Evolutionary conservation across 495 filamentous ascomycete genomes (phyloP).

Genomic region (Pyronema omphalodes): DNA sequence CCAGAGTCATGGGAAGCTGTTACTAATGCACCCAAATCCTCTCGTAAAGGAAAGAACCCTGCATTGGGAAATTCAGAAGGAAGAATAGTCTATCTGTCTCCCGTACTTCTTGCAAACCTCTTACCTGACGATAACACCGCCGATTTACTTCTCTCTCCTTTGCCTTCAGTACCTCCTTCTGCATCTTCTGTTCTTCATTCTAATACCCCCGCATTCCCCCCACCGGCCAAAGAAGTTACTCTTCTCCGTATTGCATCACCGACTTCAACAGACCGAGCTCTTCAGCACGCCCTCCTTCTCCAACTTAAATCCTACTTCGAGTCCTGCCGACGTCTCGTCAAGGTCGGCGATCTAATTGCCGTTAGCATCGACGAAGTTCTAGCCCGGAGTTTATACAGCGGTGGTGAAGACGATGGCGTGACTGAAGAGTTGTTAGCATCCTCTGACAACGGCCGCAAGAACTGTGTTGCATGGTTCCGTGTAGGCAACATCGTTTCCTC

Average conservation of each 20-base stretch:
- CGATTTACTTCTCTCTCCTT: conserved; percentile 43
- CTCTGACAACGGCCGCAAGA: conserved; percentile 25
- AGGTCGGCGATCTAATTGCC: conserved; percentile 68
- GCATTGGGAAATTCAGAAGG: conserved; percentile 33
- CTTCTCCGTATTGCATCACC: conserved; percentile 82
- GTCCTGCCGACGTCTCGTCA: conserved; percentile 54
- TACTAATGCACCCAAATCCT: conserved; percentile 13
- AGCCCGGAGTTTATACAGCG: conserved; percentile 50
- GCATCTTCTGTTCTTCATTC: conserved; percentile 29
- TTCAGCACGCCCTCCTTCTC: conserved; percentile 67
- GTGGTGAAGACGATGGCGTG: conserved; percentile 38
- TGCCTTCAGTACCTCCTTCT: conserved; percentile 29
- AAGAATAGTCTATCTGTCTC: conserved; percentile 59
- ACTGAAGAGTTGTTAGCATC: conserved; percentile 44
- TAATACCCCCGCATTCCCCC: conserved; percentile 45
- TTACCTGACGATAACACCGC: conserved; percentile 8
- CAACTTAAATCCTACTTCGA: conserved; percentile 78
- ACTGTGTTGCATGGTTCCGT: conserved; percentile 75
- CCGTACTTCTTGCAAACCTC: conserved; percentile 69
- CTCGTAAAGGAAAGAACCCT: conserved; percentile 27
- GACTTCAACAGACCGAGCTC: conserved; percentile 58
- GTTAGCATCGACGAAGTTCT: conserved; percentile 70
- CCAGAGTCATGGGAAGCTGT: conserved; percentile 40
- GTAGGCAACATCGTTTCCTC: conserved; percentile 51
- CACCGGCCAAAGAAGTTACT: conserved; percentile 75